Conservation (phyloP, 257 asterid genomes). For the Solanum bulbocastanum region DNA sequence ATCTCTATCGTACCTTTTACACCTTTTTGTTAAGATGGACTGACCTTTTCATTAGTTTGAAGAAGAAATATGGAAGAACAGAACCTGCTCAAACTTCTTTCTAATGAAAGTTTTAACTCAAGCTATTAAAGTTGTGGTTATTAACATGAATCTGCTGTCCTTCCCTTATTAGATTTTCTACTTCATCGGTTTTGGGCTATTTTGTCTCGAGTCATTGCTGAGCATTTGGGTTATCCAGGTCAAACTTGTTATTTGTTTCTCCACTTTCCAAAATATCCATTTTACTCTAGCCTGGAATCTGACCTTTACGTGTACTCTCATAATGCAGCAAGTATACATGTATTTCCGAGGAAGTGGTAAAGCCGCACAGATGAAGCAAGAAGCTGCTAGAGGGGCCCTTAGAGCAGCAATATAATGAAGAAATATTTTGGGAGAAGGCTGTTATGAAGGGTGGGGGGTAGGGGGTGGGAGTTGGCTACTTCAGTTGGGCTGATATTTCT, state of each 20-base stretch:
- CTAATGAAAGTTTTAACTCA: neutral
- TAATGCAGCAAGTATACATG: constrained; percentile 48
- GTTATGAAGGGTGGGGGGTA: neutral
- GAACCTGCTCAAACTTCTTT: neutral
- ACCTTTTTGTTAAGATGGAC: neutral
- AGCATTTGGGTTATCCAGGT: constrained; percentile 99
- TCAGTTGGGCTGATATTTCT: neutral
- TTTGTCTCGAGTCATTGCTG: constrained; percentile 78
- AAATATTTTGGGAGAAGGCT: neutral
- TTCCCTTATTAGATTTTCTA: constrained; percentile 57
- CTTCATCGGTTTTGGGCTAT: constrained; percentile 88
- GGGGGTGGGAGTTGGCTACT: neutral
- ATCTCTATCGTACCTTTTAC: neutral
- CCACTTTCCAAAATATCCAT: neutral
- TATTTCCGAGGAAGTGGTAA: constrained; percentile 53
- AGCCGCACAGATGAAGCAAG: constrained; percentile 43
- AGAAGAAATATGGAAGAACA: neutral
- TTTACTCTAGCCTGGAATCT: neutral
- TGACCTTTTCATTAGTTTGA: neutral
- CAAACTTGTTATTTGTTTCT: neutral
- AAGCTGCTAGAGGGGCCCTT: constrained; percentile 43
- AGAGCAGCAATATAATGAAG: constrained; percentile 31
- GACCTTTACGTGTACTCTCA: neutral
- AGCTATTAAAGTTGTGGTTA: neutral
- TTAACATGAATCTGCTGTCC: neutral